Conservation (phyloP, 2,329 filamentous ascomycete genomes). For the Neonectria sp. region DNA sequence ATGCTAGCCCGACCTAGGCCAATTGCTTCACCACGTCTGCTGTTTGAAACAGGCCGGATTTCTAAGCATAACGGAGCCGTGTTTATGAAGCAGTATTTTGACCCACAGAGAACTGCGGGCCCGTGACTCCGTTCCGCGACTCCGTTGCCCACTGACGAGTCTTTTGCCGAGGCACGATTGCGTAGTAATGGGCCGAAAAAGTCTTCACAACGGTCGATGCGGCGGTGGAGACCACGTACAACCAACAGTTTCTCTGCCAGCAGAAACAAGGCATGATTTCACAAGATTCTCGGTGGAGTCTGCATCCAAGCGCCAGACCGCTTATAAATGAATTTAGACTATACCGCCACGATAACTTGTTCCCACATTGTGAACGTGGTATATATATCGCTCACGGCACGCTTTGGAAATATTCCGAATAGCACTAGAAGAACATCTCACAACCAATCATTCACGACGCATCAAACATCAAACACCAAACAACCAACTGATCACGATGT, state of each 20-base stretch:
- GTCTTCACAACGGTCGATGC: neutral
- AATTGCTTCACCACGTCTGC: neutral
- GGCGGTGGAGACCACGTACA: neutral
- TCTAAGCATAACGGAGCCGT: neutral
- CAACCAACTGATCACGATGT: constrained; percentile 27
- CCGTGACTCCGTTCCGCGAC: neutral
- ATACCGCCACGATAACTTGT: neutral
- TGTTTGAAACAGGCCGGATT: neutral
- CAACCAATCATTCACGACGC: neutral
- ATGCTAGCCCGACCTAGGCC: neutral
- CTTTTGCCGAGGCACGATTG: neutral
- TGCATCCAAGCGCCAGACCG: neutral
- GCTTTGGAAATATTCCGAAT: no score
- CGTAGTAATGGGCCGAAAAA: constrained; percentile 1
- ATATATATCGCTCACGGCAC: neutral
- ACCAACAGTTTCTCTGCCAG: neutral
- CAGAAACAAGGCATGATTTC: neutral
- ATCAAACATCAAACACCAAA: neutral
- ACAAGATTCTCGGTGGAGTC: neutral
- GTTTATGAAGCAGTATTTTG: neutral
- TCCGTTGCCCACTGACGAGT: neutral
- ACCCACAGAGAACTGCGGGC: neutral
- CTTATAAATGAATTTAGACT: constrained; percentile 1
- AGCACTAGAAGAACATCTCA: neutral
- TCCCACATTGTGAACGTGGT: neutral